Percentiles rank a stretch among this genome's conserved stretches.
phyloP scores from a whole-genome alignment of 1,284 basidiomycete genomes.

The Leccinum insigne region DNA sequence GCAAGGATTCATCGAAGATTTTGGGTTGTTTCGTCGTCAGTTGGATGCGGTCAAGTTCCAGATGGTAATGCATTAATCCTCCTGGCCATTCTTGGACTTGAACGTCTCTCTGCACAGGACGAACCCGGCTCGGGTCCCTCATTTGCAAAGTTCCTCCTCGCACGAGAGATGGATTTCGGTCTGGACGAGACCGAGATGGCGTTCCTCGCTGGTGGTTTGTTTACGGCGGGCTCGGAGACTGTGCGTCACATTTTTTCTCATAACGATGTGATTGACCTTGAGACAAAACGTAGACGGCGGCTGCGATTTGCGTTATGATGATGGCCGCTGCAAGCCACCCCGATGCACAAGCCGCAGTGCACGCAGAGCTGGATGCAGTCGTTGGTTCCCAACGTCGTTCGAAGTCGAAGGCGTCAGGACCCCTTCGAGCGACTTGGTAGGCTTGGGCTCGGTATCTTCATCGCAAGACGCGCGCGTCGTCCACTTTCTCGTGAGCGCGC shows the following conservation, averaged over 20 bases:
- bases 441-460: slow-evolving; percentile 15
- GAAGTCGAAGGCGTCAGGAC: slow-evolving; percentile 18
- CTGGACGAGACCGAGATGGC: slow-evolving; percentile 17
- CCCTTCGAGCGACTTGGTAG: neutral
- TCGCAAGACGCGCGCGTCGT: slow-evolving; percentile 45
- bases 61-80: slow-evolving; percentile 6
- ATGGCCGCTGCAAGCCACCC: slow-evolving; percentile 7
- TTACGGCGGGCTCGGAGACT: slow-evolving; percentile 5
- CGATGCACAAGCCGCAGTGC: slow-evolving; percentile 13
- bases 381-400: slow-evolving; percentile 5
- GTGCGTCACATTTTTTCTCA: slow-evolving; percentile 5
- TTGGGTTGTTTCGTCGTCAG: neutral
- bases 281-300: neutral
- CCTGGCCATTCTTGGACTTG: neutral
- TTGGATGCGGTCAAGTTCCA: slow-evolving; percentile 8
- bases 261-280: neutral
- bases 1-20: slow-evolving; percentile 10
- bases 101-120: neutral
- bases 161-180: slow-evolving; percentile 6
- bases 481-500: slow-evolving; percentile 77
- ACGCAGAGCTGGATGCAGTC: slow-evolving; percentile 15
- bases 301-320: slow-evolving; percentile 1
- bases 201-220: slow-evolving; percentile 13
- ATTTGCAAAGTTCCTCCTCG: slow-evolving; percentile 14
- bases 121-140: slow-evolving; percentile 10